Base-by-base conservation (phyloP, 164 flowering plant genomes). In the Sedum album region DNA sequence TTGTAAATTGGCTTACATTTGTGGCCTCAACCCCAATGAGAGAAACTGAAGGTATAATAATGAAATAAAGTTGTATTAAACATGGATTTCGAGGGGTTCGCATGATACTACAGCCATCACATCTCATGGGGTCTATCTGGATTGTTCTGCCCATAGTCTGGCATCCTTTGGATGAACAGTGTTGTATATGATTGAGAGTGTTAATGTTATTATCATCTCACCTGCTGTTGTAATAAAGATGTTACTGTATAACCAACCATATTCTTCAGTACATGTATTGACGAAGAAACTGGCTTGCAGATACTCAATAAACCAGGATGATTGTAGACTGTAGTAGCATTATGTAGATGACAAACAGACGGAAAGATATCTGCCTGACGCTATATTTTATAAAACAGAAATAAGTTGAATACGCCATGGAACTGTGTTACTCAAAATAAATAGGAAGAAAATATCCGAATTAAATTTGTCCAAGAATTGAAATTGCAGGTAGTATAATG, bases 41-140 rank as follows among this genome's bases (percentile, higher is more conserved):
- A 53, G 61, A 55, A 25, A 55, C 31, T 25, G 31, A 26, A 55
- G 61, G 13, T 25, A 26, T 55, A 55, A 55, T 55, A 26, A 55
- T 17, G n/a, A 25, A 28, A 7, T 10, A 26, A 26, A 26, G 61
- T 55, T 55, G 61, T 55, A 28, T 28, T 26, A 57, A 57, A 30
- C 62, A 28, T 57, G 62, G 33, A 57, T 57, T 57, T 26, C 13
- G 62, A 28, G 62, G 62, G 62, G 62, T 57, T 57, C 26, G 26
- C 33, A 28, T 57, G 33, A 26, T 57, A 57, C 33, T 20, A 11
- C 33, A 6, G 14, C 62, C 18, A 17, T 30, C 20, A 57, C 62
- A 14, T 28, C 13, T 25, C 62, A 57, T 17, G 33, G 33, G 18
- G 33, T 26, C 62, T 57, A 5, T 3, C 17, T 28, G 62, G 62